These are phyloP conservation scores for Psophocarpus tetragonolobus DNA, from an alignment of 306 rosid genomes.

Conservation along the genomic window DNA sequence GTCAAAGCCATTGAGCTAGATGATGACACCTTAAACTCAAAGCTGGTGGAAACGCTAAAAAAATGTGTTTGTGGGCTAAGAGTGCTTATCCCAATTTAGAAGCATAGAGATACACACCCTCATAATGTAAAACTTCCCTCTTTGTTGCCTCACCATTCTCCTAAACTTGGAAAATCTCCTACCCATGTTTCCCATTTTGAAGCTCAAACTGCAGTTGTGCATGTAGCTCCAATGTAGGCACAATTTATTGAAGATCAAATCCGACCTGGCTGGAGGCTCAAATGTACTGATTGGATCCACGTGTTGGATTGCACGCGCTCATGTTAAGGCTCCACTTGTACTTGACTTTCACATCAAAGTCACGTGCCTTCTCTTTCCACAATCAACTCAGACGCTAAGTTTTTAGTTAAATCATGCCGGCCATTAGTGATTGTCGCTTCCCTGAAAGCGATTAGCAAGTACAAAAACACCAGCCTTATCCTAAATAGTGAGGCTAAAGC, in stretches of 20 bases:
- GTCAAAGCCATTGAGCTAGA: constrained; percentile 1
- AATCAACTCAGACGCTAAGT: constrained; percentile 46
- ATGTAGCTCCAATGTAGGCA: constrained; percentile 31
- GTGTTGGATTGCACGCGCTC: constrained; percentile 36
- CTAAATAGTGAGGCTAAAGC: constrained; percentile 41
- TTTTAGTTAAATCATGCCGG: constrained; percentile 60
- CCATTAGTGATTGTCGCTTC: constrained; percentile 53
- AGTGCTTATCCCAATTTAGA: constrained; percentile 73
- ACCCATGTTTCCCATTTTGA: constrained; percentile 39
- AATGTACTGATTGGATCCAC: constrained; percentile 27
- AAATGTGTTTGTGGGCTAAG: constrained; percentile 37
- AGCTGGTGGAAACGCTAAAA: background rate
- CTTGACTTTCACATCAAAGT: constrained; percentile 42
- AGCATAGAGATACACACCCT: constrained; percentile 85
- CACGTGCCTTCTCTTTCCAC: constrained; percentile 54
- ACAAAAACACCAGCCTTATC: constrained; percentile 57
- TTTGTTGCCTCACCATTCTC: constrained; percentile 73
- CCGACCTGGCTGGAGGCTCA: constrained; percentile 1
- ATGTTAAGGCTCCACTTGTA: constrained; percentile 56
- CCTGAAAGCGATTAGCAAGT: constrained; percentile 49
- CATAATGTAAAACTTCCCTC: constrained; percentile 75
- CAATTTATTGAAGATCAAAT: constrained; percentile 39
- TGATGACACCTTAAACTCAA: constrained; percentile 1
- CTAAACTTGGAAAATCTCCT: constrained; percentile 66
- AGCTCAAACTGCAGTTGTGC: constrained; percentile 17